phyloP scores from a whole-genome alignment of 2,329 filamentous ascomycete genomes.

The Furcasterigmium sp. region DNA sequence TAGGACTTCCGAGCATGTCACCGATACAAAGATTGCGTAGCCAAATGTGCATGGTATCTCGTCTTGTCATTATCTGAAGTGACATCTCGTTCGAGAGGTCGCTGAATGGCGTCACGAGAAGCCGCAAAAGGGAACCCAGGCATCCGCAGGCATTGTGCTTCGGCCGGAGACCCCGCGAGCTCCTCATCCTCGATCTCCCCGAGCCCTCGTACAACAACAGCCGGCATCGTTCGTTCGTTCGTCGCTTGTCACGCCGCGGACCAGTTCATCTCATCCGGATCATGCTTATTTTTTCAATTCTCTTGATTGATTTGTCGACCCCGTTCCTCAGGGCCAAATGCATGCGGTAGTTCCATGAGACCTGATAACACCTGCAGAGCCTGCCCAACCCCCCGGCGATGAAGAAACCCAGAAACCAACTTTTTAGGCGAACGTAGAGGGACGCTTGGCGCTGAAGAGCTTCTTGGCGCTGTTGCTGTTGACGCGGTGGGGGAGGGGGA shows the following conservation, averaged over 20 bases:
- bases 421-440: slow-evolving; percentile 93
- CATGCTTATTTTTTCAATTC: slow-evolving; percentile 14
- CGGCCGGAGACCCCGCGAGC: slow-evolving; percentile 8
- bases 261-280: slow-evolving; percentile 1
- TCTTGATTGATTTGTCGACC: slow-evolving; percentile 40
- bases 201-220: slow-evolving; percentile 3
- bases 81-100: not conserved
- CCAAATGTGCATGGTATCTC: not conserved
- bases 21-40: too few species aligned
- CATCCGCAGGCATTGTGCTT: too few species aligned
- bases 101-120: too few species aligned
- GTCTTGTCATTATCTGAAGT: not conserved
- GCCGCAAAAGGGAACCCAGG: not conserved
- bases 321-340: slow-evolving; percentile 44
- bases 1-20: too few species aligned
- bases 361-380: slow-evolving; percentile 56
- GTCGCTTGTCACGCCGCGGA: slow-evolving; percentile 27
- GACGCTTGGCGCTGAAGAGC: slow-evolving; percentile 88
- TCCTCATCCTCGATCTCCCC: slow-evolving; percentile 2
- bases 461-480: slow-evolving; percentile 80
- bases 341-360: slow-evolving; percentile 55
- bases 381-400: slow-evolving; percentile 42
- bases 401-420: slow-evolving; percentile 36
- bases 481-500: slow-evolving; percentile 97
- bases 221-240: slow-evolving; percentile 2